Conservation (phyloP, 176 grass and related monocot species). For the Aegilops speltoides region DNA sequence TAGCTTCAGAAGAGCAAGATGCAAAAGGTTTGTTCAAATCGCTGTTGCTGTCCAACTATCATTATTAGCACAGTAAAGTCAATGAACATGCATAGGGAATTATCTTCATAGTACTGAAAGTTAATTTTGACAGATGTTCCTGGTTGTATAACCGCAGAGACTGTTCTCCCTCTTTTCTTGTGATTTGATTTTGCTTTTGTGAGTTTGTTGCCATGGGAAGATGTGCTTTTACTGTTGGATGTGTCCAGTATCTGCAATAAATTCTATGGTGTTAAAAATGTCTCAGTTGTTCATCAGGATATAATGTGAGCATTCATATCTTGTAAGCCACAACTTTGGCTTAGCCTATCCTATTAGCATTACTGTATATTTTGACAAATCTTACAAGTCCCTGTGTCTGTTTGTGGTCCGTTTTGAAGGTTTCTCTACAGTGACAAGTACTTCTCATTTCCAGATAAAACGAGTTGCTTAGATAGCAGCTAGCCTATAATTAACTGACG, state of each 20-base stretch:
- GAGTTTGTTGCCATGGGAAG: background rate
- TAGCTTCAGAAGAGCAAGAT: slow-evolving; percentile 11
- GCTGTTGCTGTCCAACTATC: background rate
- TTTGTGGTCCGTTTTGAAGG: background rate
- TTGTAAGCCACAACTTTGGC: background rate
- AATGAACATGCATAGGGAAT: background rate
- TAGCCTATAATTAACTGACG: background rate
- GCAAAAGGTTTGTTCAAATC: slow-evolving; percentile 23
- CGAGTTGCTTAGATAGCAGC: background rate
- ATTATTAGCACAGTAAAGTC: background rate
- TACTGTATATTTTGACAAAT: slow-evolving; percentile 1
- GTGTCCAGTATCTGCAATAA: background rate
- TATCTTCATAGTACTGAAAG: background rate
- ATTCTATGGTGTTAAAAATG: background rate
- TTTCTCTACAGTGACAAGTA: background rate
- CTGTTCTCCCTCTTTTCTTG: background rate
- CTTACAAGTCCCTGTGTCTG: background rate
- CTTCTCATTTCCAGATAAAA: background rate
- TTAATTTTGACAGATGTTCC: slow-evolving; percentile 1
- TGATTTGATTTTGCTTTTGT: background rate
- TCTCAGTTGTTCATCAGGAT: slow-evolving; percentile 11
- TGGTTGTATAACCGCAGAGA: background rate
- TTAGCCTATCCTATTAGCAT: background rate
- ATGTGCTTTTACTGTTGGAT: slow-evolving; percentile 10
- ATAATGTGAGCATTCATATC: slow-evolving; percentile 6